These are phyloP conservation scores for Vanrija pseudolonga DNA, from an alignment of 1,284 basidiomycete species.

Conservation along the genomic window DNA sequence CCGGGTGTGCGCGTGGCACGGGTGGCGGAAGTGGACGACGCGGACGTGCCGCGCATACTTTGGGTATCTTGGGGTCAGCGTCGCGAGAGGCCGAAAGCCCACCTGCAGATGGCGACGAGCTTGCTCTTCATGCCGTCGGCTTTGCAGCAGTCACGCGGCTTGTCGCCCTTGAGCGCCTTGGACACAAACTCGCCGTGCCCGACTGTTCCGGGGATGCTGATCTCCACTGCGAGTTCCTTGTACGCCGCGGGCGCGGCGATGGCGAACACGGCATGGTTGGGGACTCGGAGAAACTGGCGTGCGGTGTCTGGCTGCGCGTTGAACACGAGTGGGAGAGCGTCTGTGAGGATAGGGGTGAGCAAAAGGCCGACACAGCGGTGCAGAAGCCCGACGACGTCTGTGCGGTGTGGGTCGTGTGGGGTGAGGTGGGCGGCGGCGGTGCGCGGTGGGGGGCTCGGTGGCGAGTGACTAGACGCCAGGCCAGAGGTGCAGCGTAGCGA, in stretches of 20 bases:
- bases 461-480: not conserved
- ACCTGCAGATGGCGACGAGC: slow-evolving; percentile 6
- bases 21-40: slow-evolving; percentile 14
- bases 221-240: slow-evolving; percentile 10
- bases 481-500: no score
- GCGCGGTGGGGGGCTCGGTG: not conserved
- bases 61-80: not conserved
- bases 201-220: slow-evolving; percentile 11
- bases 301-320: not conserved
- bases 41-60: slow-evolving; percentile 10
- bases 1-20: slow-evolving; percentile 9
- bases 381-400: not conserved
- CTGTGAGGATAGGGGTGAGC: slow-evolving; percentile 9
- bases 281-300: not conserved
- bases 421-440: not conserved
- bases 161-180: no score
- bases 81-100: not conserved
- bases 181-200: not conserved
- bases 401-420: not conserved
- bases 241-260: slow-evolving; percentile 1
- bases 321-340: slow-evolving; percentile 10
- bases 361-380: no score
- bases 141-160: slow-evolving; percentile 8
- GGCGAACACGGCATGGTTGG: slow-evolving; percentile 2
- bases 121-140: slow-evolving; percentile 4